Conservation (phyloP, 2,329 filamentous ascomycete genomes). For the Meredithiella fracta region DNA sequence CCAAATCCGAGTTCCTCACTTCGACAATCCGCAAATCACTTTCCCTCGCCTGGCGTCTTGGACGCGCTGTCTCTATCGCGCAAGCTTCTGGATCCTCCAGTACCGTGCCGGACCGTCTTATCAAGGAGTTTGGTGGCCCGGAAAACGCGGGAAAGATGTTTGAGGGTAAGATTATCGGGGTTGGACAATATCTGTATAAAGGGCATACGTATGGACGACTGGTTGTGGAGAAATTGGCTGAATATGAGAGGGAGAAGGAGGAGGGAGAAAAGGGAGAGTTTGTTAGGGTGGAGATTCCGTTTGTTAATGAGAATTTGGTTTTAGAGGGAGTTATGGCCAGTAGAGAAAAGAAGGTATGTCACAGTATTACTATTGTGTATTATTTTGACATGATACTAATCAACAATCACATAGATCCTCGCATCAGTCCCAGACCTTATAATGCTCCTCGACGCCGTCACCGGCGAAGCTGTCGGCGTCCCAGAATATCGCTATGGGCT, state of each 20-base stretch:
- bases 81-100: slow-evolving; percentile 27
- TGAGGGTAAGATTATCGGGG: slow-evolving; percentile 18
- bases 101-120: slow-evolving; percentile 23
- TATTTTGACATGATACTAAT: neutral
- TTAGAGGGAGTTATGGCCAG: slow-evolving; percentile 19
- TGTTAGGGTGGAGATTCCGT: slow-evolving; percentile 29
- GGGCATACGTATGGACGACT: slow-evolving; percentile 22
- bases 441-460: slow-evolving; percentile 23
- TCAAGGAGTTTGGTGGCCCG: slow-evolving; percentile 25
- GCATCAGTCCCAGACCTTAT: slow-evolving; percentile 28
- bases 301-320: slow-evolving; percentile 41
- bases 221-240: slow-evolving; percentile 25
- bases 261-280: slow-evolving; percentile 15
- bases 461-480: slow-evolving; percentile 23
- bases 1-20: slow-evolving; percentile 20
- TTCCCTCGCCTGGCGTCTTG: slow-evolving; percentile 30
- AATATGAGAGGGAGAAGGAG: slow-evolving; percentile 20
- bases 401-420: slow-evolving; percentile 17
- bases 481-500: slow-evolving; percentile 21
- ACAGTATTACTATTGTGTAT: neutral
- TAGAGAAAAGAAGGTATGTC: slow-evolving; percentile 17
- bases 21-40: slow-evolving; percentile 23
- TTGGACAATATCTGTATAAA: slow-evolving; percentile 11
- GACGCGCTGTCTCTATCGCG: slow-evolving; percentile 30
- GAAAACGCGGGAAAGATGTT: slow-evolving; percentile 17